These are phyloP conservation scores for Hortiboletus campestris DNA, from an alignment of 768 basidiomycete genomes.

Conservation along the genomic window DNA sequence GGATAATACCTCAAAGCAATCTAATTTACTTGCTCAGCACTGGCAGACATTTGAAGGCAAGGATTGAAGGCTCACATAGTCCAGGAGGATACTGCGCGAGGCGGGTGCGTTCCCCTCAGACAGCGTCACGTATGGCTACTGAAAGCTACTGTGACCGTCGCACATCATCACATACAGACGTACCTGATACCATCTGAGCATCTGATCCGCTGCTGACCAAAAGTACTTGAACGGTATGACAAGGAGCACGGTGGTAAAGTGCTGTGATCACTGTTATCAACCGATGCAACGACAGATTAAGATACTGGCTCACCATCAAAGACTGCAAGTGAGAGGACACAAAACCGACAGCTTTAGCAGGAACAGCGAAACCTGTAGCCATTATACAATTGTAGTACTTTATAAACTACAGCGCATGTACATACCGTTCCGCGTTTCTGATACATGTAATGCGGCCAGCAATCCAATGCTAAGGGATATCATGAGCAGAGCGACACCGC, in stretches of 20 bases:
- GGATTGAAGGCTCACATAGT: slow-evolving; percentile 49
- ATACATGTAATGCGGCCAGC: slow-evolving; percentile 14
- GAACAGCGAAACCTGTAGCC: slow-evolving; percentile 51
- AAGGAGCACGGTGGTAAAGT: slow-evolving; percentile 55
- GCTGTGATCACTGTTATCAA: slow-evolving; percentile 33
- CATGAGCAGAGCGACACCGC: slow-evolving; percentile 42
- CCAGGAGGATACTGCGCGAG: slow-evolving; percentile 58
- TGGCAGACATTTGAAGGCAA: neutral
- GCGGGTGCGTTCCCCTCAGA: slow-evolving; percentile 52
- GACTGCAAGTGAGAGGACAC: slow-evolving; percentile 47
- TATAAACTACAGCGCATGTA: neutral
- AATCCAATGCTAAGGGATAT: slow-evolving; percentile 28
- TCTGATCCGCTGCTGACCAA: slow-evolving; percentile 54
- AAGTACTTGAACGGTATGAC: slow-evolving; percentile 49
- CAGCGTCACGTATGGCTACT: slow-evolving; percentile 61
- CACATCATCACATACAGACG: slow-evolving; percentile 8
- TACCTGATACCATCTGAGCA: slow-evolving; percentile 58
- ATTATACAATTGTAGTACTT: neutral
- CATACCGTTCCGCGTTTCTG: slow-evolving; percentile 18
- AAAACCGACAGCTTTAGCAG: slow-evolving; percentile 42
- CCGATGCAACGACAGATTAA: neutral
- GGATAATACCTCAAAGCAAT: slow-evolving; percentile 41
- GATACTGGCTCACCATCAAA: slow-evolving; percentile 38
- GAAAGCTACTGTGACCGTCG: slow-evolving; percentile 3
- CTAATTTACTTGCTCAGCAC: slow-evolving; percentile 30